Evolutionary conservation across 371 early-diverging fungal genomes (phyloP), one percentile per base, ranked within the genome.

Genomic region (Rhizopus stolonifer): DNA sequence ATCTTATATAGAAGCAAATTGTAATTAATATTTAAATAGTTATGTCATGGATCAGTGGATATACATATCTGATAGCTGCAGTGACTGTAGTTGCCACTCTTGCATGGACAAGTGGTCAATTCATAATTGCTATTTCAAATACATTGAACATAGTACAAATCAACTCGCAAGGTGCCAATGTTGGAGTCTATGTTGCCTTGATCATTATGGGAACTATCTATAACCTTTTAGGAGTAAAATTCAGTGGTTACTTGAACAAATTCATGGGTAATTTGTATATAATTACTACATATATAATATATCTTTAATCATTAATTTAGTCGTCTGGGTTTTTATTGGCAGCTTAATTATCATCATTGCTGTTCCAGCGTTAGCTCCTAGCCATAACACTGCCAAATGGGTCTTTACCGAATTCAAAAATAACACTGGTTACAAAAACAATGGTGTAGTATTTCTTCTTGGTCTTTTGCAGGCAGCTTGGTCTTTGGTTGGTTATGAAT

Each of bases 401-500:
- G 76, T 70, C 0, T 76, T 76, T 48, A 64, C 65, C 9, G 70
- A 67, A 24, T 76, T 69, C 23, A 39, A 46, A 3, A 76, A 76
- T 19, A 53, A 43, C 9, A 72, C 76, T 10, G 76, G 76, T 3
- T 72, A 62, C 14, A 29, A 46, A 0, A 72, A 66, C 21, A 40
- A 39, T 15, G 68, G 67, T 21, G 33, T 69, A 25, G 69, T 55
- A 8, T 76, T 76, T 42, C 52, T 76, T 14, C 47, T 76, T 25
- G 76, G 76, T n/a, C 31, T 76, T 19, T 47, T 72, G 13, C 72
- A 70, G 47, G 64, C 67, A 26, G 70, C 68, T 2, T 72, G 70
- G 68, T 55, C 65, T 18, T 38, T 71, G 48, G 70, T 71, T 29
- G 72, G 76, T 14, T 76, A 76, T 29, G 76, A 65, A 24, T 58